Conservation (phyloP, 2,329 filamentous ascomycete genomes). For the Cladosporium oxysporum region DNA sequence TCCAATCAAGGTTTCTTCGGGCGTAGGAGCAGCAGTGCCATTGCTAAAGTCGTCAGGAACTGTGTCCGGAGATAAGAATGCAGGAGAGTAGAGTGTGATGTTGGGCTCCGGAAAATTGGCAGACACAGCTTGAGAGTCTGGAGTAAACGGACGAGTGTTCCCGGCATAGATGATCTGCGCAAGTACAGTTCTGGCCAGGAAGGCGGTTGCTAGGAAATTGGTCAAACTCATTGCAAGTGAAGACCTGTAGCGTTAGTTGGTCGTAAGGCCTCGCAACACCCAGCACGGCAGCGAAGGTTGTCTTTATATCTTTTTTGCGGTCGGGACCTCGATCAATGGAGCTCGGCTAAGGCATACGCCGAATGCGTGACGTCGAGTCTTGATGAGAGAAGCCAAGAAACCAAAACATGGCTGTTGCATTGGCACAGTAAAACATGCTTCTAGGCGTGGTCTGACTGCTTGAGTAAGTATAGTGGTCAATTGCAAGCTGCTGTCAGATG, state of each 20-base stretch:
- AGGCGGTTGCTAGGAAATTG: not conserved
- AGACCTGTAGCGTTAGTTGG: not conserved
- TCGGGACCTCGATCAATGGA: not conserved
- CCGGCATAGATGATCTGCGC: slow-evolving; percentile 2
- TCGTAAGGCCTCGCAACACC: not conserved
- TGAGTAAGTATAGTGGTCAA: not conserved
- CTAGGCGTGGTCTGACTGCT: not conserved
- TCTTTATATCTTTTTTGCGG: not conserved
- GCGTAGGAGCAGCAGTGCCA: slow-evolving; percentile 39
- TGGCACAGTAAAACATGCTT: not conserved
- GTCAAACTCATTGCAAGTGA: not conserved
- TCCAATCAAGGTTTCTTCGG: slow-evolving; percentile 29
- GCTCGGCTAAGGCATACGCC: not conserved
- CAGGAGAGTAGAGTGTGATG: slow-evolving; percentile 36
- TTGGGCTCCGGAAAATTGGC: slow-evolving; percentile 38
- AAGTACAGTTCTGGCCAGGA: not conserved
- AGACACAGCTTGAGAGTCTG: slow-evolving; percentile 28
- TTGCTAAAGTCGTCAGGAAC: slow-evolving; percentile 34
- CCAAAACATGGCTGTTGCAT: not conserved
- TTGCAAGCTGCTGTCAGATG: not conserved
- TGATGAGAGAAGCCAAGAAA: not conserved
- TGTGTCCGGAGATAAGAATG: slow-evolving; percentile 34
- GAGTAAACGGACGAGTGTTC: not conserved
- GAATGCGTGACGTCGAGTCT: not conserved
- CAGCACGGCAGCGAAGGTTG: not conserved